phyloP scores from a whole-genome alignment of 2,329 filamentous ascomycete species.

The Apiospora saccharicola region DNA sequence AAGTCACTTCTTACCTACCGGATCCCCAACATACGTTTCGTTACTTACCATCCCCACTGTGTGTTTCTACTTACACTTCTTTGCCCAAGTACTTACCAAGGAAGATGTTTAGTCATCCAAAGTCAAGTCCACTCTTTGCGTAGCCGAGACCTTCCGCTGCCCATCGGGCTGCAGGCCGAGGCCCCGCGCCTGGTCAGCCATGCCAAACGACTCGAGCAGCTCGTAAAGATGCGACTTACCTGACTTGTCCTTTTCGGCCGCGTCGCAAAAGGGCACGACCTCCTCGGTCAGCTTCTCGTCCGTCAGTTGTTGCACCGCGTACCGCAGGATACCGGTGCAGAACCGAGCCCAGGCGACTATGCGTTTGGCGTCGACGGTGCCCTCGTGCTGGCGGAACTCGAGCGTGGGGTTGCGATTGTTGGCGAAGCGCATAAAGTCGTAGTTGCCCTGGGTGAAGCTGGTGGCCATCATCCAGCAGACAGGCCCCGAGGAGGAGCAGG shows the following conservation, averaged over 20 bases:
- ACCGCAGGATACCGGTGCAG: not conserved
- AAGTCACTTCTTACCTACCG: too few relatives aligned
- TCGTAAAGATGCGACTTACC: not conserved
- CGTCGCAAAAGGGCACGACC: not conserved
- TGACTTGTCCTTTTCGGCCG: not conserved
- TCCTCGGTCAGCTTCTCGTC: not conserved
- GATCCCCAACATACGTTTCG: too few relatives aligned
- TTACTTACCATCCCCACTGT: too few relatives aligned
- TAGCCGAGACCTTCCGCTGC: not conserved
- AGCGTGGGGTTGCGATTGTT: not conserved
- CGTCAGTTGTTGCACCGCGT: not conserved
- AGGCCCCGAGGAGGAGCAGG: not conserved
- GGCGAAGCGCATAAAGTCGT: not conserved
- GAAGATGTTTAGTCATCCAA: not conserved
- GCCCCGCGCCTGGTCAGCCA: not conserved
- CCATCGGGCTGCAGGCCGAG: not conserved
- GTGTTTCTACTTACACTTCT: too few relatives aligned
- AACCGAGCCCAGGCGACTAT: not conserved
- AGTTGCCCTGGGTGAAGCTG: not conserved
- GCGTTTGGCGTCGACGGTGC: not conserved
- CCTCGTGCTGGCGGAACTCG: constrained; percentile 7
- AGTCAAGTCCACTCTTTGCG: not conserved
- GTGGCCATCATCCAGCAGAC: not conserved
- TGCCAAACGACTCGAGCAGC: not conserved
- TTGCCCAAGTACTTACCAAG: too few relatives aligned